Percentiles rank a stretch among this genome's conserved stretches.
These are phyloP conservation scores for Albophoma yamanashiensis DNA, from an alignment of 2,329 filamentous ascomycete species.

Conservation along the genomic window DNA sequence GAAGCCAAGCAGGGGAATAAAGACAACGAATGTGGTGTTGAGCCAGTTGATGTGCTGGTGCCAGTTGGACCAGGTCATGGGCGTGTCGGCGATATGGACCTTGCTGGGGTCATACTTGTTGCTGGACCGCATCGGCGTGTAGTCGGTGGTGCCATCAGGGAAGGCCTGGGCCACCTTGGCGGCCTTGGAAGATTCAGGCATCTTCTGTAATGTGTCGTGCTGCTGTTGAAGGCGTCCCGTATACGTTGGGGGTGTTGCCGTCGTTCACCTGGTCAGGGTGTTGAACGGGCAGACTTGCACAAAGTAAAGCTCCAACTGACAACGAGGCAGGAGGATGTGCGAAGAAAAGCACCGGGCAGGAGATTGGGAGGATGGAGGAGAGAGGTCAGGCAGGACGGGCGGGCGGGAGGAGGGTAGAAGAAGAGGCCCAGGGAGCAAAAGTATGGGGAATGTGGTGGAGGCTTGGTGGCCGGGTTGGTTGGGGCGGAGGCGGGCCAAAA, in stretches of 20 bases:
- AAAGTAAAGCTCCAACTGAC: not conserved
- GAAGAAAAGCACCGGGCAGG: not conserved
- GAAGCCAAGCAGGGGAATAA: slow-evolving; percentile 64
- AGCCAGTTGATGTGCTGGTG: slow-evolving; percentile 92
- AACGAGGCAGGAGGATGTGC: not conserved
- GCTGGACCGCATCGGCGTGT: slow-evolving; percentile 34
- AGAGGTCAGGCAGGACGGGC: not conserved
- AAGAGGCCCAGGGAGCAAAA: not conserved
- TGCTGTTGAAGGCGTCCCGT: not conserved
- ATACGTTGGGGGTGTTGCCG: not conserved
- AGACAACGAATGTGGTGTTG: slow-evolving; percentile 71
- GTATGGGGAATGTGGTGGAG: not conserved
- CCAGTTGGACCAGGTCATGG: slow-evolving; percentile 75
- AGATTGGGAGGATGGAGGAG: not conserved
- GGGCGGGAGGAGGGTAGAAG: not conserved
- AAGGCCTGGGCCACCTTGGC: slow-evolving; percentile 29
- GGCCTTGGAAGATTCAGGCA: slow-evolving; percentile 26
- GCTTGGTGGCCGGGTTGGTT: not conserved
- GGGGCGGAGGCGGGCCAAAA: slow-evolving; percentile 4
- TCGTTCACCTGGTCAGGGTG: not conserved
- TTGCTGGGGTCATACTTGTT: slow-evolving; percentile 50
- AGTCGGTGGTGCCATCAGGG: slow-evolving; percentile 44
- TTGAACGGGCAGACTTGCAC: not conserved
- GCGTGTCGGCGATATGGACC: slow-evolving; percentile 74
- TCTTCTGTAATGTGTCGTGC: slow-evolving; percentile 5